Evolutionary conservation across 352 stramenopile genomes (phyloP).

Genomic region (Aphanomyces euteiches): DNA sequence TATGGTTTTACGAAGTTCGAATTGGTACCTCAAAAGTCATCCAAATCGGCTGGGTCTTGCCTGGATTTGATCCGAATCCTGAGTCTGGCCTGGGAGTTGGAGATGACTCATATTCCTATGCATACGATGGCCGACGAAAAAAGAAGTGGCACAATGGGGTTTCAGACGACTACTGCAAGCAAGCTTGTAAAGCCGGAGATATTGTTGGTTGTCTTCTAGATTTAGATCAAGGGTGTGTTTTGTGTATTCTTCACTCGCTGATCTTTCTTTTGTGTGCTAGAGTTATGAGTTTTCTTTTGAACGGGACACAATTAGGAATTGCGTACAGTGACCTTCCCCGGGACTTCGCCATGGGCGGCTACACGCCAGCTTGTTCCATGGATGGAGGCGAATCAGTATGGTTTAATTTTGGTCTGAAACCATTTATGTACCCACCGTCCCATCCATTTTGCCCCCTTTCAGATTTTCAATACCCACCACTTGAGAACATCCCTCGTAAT

Average conservation of each 20-base stretch:
- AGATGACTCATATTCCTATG: conserved; percentile 25
- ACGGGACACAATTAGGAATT: conserved; percentile 8
- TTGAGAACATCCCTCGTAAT: not conserved
- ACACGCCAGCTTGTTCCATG: conserved; percentile 27
- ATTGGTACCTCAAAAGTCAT: conserved; percentile 30
- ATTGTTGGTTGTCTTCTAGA: conserved; percentile 26
- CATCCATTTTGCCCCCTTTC: conserved; percentile 16
- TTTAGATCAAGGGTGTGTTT: conserved; percentile 16
- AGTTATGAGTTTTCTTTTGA: conserved; percentile 23
- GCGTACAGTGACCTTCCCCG: conserved; percentile 19
- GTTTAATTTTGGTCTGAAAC: conserved; percentile 29
- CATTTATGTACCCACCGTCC: conserved; percentile 27
- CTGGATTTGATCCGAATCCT: conserved; percentile 28
- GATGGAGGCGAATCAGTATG: conserved; percentile 29
- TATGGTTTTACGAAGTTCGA: conserved; percentile 29
- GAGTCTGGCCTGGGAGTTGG: conserved; percentile 24
- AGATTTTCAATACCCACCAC: conserved; percentile 23
- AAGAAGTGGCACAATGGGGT: conserved; percentile 28
- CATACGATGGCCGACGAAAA: conserved; percentile 29
- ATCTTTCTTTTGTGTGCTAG: conserved; percentile 11
- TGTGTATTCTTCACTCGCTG: not conserved
- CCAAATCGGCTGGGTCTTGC: conserved; percentile 28
- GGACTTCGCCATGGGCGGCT: conserved; percentile 19
- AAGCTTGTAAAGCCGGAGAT: conserved; percentile 28
- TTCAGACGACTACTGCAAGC: conserved; percentile 28